phyloP scores from a whole-genome alignment of 164 flowering plant species.

The Chimonanthus salicifolius region DNA sequence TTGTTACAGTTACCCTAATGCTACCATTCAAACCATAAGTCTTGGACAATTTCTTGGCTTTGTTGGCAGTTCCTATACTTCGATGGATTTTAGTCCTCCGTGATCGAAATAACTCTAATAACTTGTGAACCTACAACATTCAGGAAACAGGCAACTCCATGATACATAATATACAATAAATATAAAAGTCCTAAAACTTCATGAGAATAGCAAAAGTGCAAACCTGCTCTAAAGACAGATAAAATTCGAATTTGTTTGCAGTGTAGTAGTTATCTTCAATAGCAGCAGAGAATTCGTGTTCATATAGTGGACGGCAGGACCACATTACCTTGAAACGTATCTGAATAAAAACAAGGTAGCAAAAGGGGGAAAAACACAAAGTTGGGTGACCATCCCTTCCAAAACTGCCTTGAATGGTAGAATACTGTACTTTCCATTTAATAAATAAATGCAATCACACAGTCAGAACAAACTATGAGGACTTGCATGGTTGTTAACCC shows the following conservation, averaged over 20 bases:
- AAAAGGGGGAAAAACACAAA: background rate
- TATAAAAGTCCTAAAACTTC: background rate
- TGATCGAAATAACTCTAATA: conserved; percentile 30
- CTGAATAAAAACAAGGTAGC: conserved; percentile 9
- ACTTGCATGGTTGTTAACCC: background rate
- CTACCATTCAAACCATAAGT: conserved; percentile 6
- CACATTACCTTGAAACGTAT: conserved; percentile 28
- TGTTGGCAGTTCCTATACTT: too few relatives aligned
- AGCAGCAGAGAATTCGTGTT: conserved; percentile 48
- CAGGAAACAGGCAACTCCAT: background rate
- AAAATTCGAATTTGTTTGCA: conserved; percentile 47
- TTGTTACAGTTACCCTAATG: conserved; percentile 11
- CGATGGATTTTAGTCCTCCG: conserved; percentile 18
- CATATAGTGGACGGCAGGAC: conserved; percentile 51
- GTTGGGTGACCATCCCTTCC: background rate
- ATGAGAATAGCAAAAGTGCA: background rate
- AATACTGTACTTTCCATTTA: too few relatives aligned
- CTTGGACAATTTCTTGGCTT: background rate
- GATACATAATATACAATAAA: background rate
- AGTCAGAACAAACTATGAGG: background rate
- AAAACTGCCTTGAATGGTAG: too few relatives aligned
- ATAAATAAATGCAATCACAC: background rate
- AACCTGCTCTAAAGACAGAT: conserved; percentile 59
- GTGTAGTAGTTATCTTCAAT: conserved; percentile 60
- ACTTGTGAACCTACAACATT: conserved; percentile 34